A percentile compares a stretch with the other conserved stretches of the same genome.
These are phyloP conservation scores for Syzygium aromaticum DNA, from an alignment of 345 rosid species.

Conservation along the genomic window DNA sequence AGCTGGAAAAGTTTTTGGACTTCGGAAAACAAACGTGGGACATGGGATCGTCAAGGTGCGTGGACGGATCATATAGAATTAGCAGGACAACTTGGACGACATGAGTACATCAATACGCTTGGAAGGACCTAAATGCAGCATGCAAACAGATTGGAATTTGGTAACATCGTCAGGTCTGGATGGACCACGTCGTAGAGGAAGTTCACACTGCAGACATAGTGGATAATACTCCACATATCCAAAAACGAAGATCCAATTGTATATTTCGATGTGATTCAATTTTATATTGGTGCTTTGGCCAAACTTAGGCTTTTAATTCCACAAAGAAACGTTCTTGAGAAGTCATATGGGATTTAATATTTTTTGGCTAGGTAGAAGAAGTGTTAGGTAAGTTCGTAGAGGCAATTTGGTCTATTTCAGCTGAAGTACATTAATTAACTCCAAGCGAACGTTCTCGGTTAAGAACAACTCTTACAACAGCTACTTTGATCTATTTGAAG, in stretches of 20 bases:
- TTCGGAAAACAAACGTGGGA: neutral
- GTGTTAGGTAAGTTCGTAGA: neutral
- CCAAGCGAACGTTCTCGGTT: neutral
- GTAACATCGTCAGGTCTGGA: neutral
- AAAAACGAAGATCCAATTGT: neutral
- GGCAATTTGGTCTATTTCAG: neutral
- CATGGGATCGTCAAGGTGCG: neutral
- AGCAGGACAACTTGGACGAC: neutral
- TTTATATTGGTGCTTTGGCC: neutral
- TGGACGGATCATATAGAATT: neutral
- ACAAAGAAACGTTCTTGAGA: neutral
- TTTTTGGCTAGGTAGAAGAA: neutral
- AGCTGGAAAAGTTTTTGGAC: neutral
- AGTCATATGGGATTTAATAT: neutral
- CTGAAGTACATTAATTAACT: neutral
- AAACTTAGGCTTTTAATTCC: neutral
- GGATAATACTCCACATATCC: neutral
- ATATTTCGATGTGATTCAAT: neutral
- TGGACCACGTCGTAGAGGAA: neutral
- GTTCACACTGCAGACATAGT: neutral
- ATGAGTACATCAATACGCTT: neutral
- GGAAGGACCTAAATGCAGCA: neutral
- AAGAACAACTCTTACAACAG: neutral
- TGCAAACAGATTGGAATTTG: neutral
- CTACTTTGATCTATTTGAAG: neutral